These are phyloP conservation scores for Cutaneotrichosporon sp. DNA, from an alignment of 1,284 basidiomycete genomes.

Conservation along the genomic window DNA sequence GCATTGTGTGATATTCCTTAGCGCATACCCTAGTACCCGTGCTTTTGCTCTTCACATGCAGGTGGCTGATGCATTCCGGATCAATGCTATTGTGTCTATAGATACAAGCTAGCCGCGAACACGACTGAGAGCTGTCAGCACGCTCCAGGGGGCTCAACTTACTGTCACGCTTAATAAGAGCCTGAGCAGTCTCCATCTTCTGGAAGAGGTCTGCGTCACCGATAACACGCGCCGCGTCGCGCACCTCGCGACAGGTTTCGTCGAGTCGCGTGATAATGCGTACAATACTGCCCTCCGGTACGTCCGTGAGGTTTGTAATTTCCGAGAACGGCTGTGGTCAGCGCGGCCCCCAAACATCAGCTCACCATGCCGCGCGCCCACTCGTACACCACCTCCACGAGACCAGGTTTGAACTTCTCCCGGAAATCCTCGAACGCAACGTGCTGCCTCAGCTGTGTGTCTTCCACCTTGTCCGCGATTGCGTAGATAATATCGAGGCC, in stretches of 20 bases:
- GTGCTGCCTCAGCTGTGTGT: conserved; percentile 71
- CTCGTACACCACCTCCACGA: conserved; percentile 94
- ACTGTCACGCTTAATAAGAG: conserved; percentile 91
- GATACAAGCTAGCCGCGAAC: conserved; percentile 80
- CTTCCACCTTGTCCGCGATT: conserved; percentile 77
- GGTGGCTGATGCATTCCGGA: background rate
- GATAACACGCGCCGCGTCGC: conserved; percentile 95
- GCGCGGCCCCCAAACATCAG: background rate
- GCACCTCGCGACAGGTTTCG: conserved; percentile 93
- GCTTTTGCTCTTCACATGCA: no score
- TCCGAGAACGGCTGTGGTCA: conserved; percentile 78
- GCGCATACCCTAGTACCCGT: no score
- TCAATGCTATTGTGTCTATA: conserved; percentile 48
- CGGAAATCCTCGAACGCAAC: conserved; percentile 73
- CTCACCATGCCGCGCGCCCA: conserved; percentile 97
- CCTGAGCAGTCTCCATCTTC: conserved; percentile 95
- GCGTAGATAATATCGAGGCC: conserved; percentile 73
- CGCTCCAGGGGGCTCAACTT: conserved; percentile 40
- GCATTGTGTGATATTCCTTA: no score
- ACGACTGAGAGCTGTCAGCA: conserved; percentile 55
- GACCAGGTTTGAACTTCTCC: conserved; percentile 72
- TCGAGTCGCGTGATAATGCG: conserved; percentile 92
- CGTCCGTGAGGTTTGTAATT: conserved; percentile 87
- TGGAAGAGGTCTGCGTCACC: conserved; percentile 92
- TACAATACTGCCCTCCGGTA: conserved; percentile 95